Conservation (phyloP, 345 rosid genomes). For the Cardamine chenopodiifolia region DNA sequence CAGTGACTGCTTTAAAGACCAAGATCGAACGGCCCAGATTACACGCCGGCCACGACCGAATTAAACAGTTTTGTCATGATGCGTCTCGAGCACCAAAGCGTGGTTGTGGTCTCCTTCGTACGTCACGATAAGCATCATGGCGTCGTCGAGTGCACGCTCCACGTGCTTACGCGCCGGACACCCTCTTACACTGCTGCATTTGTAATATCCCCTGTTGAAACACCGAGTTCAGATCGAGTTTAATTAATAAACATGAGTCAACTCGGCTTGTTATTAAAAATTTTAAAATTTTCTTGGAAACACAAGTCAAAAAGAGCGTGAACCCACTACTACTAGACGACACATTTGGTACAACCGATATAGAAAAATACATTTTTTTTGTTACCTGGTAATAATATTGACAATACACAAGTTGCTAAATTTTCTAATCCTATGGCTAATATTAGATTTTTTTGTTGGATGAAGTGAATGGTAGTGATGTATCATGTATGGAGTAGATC, state of each 20-base stretch:
- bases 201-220: conserved; percentile 77
- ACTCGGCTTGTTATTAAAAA: not conserved
- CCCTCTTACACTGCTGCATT: conserved; percentile 84
- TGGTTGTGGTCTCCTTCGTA: conserved; percentile 92
- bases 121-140: conserved; percentile 78
- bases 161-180: conserved; percentile 97
- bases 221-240: conserved; percentile 12
- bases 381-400: conserved; percentile 16
- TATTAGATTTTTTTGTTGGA: not conserved
- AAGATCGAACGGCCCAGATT: conserved; percentile 12
- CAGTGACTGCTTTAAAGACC: not conserved
- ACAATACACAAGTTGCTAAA: conserved; percentile 24
- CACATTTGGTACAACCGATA: conserved; percentile 37
- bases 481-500: not conserved
- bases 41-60: conserved; percentile 2
- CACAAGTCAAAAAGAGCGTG: conserved; percentile 36
- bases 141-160: conserved; percentile 79
- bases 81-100: conserved; percentile 60
- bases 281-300: not conserved
- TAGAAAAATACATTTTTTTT: not conserved
- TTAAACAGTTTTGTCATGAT: conserved; percentile 45
- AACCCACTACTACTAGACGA: conserved; percentile 36
- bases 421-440: not conserved
- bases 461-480: conserved; percentile 1
- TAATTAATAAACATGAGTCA: not conserved